Evolutionary conservation across 108 stramenopile species (phyloP).

Genomic region (Pseudonitzschia multistriata): DNA sequence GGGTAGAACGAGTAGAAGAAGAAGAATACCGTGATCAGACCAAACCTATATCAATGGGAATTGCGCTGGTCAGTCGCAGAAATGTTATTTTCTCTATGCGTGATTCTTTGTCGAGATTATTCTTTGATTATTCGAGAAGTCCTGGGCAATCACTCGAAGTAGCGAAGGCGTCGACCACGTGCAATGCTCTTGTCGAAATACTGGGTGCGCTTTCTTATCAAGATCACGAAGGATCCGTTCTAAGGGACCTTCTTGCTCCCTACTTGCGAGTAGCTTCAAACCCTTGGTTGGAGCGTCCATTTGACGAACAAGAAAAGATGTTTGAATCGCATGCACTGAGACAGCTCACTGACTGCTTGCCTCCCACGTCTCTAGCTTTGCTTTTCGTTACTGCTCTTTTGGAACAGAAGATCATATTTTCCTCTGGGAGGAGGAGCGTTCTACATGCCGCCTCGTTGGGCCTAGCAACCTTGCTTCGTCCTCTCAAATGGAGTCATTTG

Average conservation of each 20-base stretch:
- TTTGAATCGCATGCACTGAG: constrained; percentile 49
- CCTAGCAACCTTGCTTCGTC: constrained; percentile 52
- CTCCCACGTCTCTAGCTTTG: constrained; percentile 74
- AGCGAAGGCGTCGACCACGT: constrained; percentile 19
- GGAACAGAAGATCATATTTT: constrained; percentile 85
- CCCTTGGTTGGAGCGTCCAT: constrained; percentile 64
- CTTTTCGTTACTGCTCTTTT: constrained; percentile 67
- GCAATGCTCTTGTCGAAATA: constrained; percentile 60
- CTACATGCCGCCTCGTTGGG: constrained; percentile 60
- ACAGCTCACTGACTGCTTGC: constrained; percentile 61
- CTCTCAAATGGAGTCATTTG: constrained; percentile 80
- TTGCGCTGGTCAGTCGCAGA: constrained; percentile 65
- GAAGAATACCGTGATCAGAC: constrained; percentile 22
- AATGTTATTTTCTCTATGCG: constrained; percentile 70
- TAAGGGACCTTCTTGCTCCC: constrained; percentile 56
- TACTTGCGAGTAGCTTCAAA: constrained; percentile 41
- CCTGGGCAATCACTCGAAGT: constrained; percentile 5
- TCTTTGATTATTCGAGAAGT: constrained; percentile 38
- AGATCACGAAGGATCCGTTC: constrained; percentile 47
- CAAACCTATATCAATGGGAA: constrained; percentile 43
- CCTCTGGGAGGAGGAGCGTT: constrained; percentile 70
- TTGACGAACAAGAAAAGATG: constrained; percentile 43
- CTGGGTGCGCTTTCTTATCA: constrained; percentile 54
- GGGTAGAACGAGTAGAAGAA: constrained; percentile 35
- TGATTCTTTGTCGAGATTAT: constrained; percentile 52